These are phyloP conservation scores for Corylus heterophylla DNA, from an alignment of 306 rosid species.

Conservation along the genomic window DNA sequence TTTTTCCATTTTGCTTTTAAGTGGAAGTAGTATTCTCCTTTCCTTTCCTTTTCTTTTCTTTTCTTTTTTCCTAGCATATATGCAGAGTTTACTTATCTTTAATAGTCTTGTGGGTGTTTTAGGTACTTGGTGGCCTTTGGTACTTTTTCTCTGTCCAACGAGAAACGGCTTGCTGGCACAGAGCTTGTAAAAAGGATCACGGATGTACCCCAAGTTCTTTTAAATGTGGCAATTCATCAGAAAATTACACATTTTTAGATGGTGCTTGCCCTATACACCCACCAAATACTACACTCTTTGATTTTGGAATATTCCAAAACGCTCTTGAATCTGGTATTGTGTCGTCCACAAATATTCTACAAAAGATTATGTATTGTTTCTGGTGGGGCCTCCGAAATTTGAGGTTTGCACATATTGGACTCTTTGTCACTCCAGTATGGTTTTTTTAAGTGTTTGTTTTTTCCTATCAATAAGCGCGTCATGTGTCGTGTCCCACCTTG, in stretches of 20 bases:
- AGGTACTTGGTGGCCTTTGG: slow-evolving; percentile 93
- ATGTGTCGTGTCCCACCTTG: too few relatives aligned
- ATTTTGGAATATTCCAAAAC: slow-evolving; percentile 86
- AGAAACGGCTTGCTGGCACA: slow-evolving; percentile 81
- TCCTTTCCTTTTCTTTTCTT: background rate
- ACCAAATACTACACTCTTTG: slow-evolving; percentile 36
- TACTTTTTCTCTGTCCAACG: slow-evolving; percentile 79
- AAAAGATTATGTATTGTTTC: slow-evolving; percentile 73
- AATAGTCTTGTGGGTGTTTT: slow-evolving; percentile 23
- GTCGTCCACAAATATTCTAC: slow-evolving; percentile 66
- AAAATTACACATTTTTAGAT: slow-evolving; percentile 41
- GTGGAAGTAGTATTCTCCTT: background rate
- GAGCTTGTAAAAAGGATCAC: slow-evolving; percentile 39
- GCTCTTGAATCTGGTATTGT: slow-evolving; percentile 88
- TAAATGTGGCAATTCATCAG: slow-evolving; percentile 42
- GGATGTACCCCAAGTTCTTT: slow-evolving; percentile 38
- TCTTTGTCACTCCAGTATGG: too few relatives aligned
- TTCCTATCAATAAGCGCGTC: too few relatives aligned
- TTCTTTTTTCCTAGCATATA: background rate
- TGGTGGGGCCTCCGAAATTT: slow-evolving; percentile 93
- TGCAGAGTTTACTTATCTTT: slow-evolving; percentile 28
- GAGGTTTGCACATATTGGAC: slow-evolving; percentile 48
- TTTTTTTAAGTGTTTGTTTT: too few relatives aligned
- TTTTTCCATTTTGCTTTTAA: background rate
- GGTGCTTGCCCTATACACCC: slow-evolving; percentile 60